Evolutionary conservation across 228 moss, liverwort and hornwort species (phyloP), one percentile per base, ranked within the genome.

Genomic region (Sphagnum magellanicum): DNA sequence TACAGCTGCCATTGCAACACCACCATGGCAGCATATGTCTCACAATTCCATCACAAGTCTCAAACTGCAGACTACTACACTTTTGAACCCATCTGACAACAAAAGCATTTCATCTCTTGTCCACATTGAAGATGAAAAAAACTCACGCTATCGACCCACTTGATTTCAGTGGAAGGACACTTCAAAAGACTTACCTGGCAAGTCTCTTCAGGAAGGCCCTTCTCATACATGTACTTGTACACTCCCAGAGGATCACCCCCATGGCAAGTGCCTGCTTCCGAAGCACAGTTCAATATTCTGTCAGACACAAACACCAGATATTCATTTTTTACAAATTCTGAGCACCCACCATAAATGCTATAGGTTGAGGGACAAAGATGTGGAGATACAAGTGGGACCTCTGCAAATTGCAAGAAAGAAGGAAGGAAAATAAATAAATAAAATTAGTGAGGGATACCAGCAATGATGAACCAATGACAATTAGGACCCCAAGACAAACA

Each of bases 161-260:
- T 32, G 32, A 32, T 32, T 32, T 2, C 3, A 32, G 3, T 32
- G 32, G 32, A 32, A 32, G 32, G 32, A 32, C 32, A 32, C 32
- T 32, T 32, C 32, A 32, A 32, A 32, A 32, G 32, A 32, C 10
- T 65, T 64, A 91, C 94, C 88, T 94, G 95, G 72, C 95, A 95
- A 46, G 92, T 87, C 71, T 95, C 95, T 73, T 95, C 95, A 1
- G 95, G 95, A 47, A 95, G 67, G 53, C 95, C 95, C 52, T 66
- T 72, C 10, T 90, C 80, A 65, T 92, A 80, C 68, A 90, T 85
- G 63, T 74, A 92, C 59, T 87, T 53, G 69, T 78, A 95, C 5
- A 83, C 90, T 6, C 88, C 95, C 60, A 88, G 6, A 53, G 78
- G 95, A 78, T 85, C 82, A 74, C 95, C 95, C 66, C 95, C 95